Evolutionary conservation across 2,329 filamentous ascomycete genomes (phyloP), one percentile per base, ranked within the genome.

Genomic region (Talaromyces sp.): DNA sequence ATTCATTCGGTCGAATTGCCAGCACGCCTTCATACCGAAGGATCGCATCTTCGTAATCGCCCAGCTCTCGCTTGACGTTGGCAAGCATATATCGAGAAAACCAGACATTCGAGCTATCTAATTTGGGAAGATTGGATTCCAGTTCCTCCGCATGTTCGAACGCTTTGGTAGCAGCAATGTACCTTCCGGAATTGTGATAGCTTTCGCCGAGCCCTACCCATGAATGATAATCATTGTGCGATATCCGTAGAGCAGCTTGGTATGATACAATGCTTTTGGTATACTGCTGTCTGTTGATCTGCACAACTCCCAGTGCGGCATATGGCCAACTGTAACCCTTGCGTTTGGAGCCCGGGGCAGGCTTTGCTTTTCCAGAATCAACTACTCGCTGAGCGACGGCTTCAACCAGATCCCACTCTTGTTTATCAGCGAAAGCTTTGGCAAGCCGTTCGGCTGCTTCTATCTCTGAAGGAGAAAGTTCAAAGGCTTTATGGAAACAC

Each of bases 181-280:
- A 95, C 63, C 93, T 84, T 10, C 94, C 93, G 17, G 92, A 96
- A 66, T 90, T 94, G 71, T 97, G 89, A 70, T 99, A 99, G 70
- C 92, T 96, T 76, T 99, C 94, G n/a, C 93, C 94, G 1, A 99
- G 82, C 0, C 94, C 94, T 26, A 99, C 90, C 86, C 93, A 99
- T 0, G 91, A 96, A 75, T 99, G 89, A 69, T 97, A 97, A 73
- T 97, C 91, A 48, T 88, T 80, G 0, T 92, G 91, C 1, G 87
- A 85, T 54, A 96, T 90, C 57, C 93, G 84, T 35, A 99, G 80
- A 11, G 94, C 92, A 1, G 91, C 86, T 69, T 97, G 90, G 72
- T 97, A 99, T 0, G 91, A 96, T 9, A 93, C 87, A 58, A 97
- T 92, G 38, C 92, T 92, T 70, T 91, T 89, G 65, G 87, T 80